Evolutionary conservation across 148 eudicot species (phyloP), one percentile per base, ranked within the genome.

Genomic region (Nepenthes gracilis): DNA sequence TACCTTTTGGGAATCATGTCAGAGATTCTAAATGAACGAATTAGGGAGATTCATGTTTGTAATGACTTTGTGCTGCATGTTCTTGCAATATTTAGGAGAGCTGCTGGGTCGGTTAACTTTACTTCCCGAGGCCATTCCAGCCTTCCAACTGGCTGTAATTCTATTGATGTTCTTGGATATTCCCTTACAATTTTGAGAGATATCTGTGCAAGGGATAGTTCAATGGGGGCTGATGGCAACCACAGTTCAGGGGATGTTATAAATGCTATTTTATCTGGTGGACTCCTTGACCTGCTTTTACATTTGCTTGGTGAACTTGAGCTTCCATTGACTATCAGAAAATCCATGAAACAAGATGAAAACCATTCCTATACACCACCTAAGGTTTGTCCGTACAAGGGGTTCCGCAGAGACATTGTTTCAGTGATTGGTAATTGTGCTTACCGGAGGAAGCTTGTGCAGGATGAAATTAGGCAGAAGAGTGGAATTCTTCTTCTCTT

Each of bases 351-450:
- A 48, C 80, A 66, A 14, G 74, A 40, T 12, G 76, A 72, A 68
- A 53, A 37, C 12, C 55, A 64, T 64, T 70, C 65, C 12, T 61
- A 74, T 60, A 35, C 36, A 37, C 33, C 77, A 12, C 62, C 60
- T 13, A 84, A 82, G 69, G 65, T 57, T 33, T 88, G 96, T 51
- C 96, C 88, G 33, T 88, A 85, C 74, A 78, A 74, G 82, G 98
- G 98, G 12, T 92, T 83, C 53, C 74, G 95, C 36, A 82, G 87
- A 64, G 96, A 88, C 67, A 60, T 88, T 23, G 87, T 88, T 67
- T 83, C 85, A 23, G 79, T 86, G n/a, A 69, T 92, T 36, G 91
- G 90, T 6, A 88, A 92, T 40, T 85, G 86, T 72, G 77, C 79
- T 2, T 82, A 75, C 51, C 63, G 63, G 50, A 80, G 86, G 71